Conservation (phyloP, 148 eudicot species). For the Amaranthus palmeri region DNA sequence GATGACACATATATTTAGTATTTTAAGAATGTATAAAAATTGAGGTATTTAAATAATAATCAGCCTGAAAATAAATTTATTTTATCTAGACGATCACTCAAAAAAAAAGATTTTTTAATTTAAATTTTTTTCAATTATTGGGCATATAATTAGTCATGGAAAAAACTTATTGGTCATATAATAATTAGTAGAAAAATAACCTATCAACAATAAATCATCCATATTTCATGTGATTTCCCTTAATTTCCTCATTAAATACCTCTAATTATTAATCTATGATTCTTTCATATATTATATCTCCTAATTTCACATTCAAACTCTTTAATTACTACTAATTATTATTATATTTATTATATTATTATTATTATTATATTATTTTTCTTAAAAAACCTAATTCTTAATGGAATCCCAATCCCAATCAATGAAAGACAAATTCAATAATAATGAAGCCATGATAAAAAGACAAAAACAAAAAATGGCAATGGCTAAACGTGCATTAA, state of each 20-base stretch:
- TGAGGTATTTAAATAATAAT: too few species aligned
- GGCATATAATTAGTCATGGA: neutral
- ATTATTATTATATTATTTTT: neutral
- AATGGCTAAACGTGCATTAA: conserved; percentile 26
- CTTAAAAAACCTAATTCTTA: too few species aligned
- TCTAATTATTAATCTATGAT: neutral
- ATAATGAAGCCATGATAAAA: neutral
- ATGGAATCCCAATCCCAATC: conserved; percentile 7
- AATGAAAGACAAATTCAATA: neutral
- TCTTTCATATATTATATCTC: neutral
- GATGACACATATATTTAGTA: too few species aligned
- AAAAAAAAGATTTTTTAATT: too few species aligned
- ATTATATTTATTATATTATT: too few species aligned
- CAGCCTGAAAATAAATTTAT: too few species aligned
- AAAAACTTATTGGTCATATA: neutral
- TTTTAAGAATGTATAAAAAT: too few species aligned
- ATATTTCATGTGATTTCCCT: conserved; percentile 8
- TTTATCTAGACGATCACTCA: too few species aligned
- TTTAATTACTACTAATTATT: neutral
- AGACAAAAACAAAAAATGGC: conserved; percentile 22
- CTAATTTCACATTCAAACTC: neutral
- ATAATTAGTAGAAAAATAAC: neutral
- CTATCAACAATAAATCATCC: neutral
- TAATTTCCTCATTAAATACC: conserved; percentile 22
- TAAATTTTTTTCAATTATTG: too few species aligned